Evolutionary conservation across 1,284 basidiomycete species (phyloP).

Genomic region (Microbotryum scabiosae): DNA sequence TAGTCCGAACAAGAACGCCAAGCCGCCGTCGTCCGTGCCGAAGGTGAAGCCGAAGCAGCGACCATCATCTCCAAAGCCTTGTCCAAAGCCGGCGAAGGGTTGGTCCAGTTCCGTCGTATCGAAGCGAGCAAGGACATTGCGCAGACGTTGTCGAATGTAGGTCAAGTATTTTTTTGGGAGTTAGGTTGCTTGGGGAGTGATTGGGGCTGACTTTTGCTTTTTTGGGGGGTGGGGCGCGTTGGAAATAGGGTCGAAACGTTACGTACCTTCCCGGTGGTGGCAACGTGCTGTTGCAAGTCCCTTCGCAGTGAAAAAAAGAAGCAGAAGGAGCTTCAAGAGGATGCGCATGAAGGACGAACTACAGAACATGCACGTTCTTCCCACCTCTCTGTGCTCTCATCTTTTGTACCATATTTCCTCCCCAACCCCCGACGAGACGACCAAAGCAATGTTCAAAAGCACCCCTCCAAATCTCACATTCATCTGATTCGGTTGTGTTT

Average conservation of each 20-base stretch:
- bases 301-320: not conserved
- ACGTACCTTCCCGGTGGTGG: slow-evolving; percentile 43
- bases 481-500: no score
- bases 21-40: slow-evolving; percentile 93
- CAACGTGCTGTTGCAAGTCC: slow-evolving; percentile 20
- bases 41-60: slow-evolving; percentile 97
- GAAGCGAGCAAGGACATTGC: slow-evolving; percentile 96
- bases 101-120: slow-evolving; percentile 91
- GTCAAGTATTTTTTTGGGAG: no score
- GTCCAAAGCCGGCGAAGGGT: slow-evolving; percentile 89
- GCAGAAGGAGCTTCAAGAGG: not conserved
- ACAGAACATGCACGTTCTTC: no score
- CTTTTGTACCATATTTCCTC: no score
- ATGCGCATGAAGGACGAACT: no score
- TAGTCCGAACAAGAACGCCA: slow-evolving; percentile 98
- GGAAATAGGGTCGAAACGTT: slow-evolving; percentile 39
- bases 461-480: no score
- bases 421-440: no score
- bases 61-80: slow-evolving; percentile 85
- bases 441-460: no score
- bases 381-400: no score
- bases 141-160: slow-evolving; percentile 39
- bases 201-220: not conserved
- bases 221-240: not conserved
- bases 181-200: not conserved